Evolutionary conservation across 208 protist genomes (phyloP).

Genomic region (Novymonas esmeraldas): DNA sequence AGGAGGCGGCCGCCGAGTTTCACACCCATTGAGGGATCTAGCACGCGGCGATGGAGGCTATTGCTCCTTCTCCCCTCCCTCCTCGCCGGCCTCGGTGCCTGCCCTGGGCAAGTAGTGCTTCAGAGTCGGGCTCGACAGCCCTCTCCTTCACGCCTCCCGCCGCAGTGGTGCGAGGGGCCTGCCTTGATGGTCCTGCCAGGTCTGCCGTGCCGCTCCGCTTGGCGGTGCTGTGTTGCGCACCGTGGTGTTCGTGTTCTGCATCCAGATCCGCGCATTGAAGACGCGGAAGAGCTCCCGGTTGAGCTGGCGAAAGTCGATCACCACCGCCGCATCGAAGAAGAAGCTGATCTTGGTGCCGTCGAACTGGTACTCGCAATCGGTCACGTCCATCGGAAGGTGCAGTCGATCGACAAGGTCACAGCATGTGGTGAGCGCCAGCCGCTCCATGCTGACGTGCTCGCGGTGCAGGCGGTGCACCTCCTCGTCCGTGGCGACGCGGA

Average conservation of each 20-base stretch:
- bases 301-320: slow-evolving; percentile 80
- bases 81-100: too few relatives aligned
- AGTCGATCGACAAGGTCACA: slow-evolving; percentile 48
- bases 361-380: slow-evolving; percentile 91
- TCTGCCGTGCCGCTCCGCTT: slow-evolving; percentile 27
- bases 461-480: slow-evolving; percentile 65
- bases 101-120: background rate
- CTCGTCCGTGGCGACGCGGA: slow-evolving; percentile 65
- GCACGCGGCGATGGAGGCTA: too few relatives aligned
- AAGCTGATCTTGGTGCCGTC: slow-evolving; percentile 92
- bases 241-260: slow-evolving; percentile 78
- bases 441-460: slow-evolving; percentile 69
- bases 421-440: slow-evolving; percentile 70
- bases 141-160: too few relatives aligned
- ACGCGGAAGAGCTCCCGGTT: slow-evolving; percentile 82
- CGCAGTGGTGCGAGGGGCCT: too few relatives aligned
- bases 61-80: too few relatives aligned
- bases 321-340: slow-evolving; percentile 68
- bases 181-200: too few relatives aligned
- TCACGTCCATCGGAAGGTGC: slow-evolving; percentile 70
- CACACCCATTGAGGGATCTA: background rate
- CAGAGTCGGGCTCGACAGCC: background rate
- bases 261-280: slow-evolving; percentile 90
- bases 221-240: slow-evolving; percentile 53
- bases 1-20: too few relatives aligned